phyloP scores from a whole-genome alignment of 768 basidiomycete genomes.

The Suillus placidus region DNA sequence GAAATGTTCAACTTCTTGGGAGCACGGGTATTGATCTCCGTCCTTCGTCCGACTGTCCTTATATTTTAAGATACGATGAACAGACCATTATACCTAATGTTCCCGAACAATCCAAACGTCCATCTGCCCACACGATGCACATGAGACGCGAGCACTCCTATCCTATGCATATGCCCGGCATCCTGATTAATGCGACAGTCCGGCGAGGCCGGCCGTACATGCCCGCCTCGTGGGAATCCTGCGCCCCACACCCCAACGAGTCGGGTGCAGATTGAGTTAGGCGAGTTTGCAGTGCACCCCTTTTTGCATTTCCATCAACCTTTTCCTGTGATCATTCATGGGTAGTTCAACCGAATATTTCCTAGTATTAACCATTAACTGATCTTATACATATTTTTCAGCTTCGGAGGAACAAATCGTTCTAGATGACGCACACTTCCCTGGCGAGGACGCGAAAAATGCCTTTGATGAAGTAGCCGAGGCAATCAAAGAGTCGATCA shows the following conservation, averaged over 20 bases:
- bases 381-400: conserved; percentile 25
- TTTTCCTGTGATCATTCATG: background rate
- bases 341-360: background rate
- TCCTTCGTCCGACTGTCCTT: background rate
- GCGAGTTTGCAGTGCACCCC: background rate
- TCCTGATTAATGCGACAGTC: background rate
- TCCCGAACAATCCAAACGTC: background rate
- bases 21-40: background rate
- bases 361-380: background rate
- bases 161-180: background rate
- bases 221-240: background rate
- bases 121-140: background rate
- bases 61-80: background rate
- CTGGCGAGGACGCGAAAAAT: conserved; percentile 60
- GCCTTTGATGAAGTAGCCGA: conserved; percentile 61
- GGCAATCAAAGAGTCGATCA: conserved; percentile 64
- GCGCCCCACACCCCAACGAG: background rate
- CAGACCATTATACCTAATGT: background rate
- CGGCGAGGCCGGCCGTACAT: background rate
- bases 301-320: background rate
- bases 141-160: background rate
- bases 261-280: background rate
- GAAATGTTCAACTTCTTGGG: background rate
- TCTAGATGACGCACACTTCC: conserved; percentile 62
- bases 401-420: conserved; percentile 59